Base-by-base conservation (phyloP, 2,329 filamentous ascomycete species). In the Hymenoscyphus fructigenus region DNA sequence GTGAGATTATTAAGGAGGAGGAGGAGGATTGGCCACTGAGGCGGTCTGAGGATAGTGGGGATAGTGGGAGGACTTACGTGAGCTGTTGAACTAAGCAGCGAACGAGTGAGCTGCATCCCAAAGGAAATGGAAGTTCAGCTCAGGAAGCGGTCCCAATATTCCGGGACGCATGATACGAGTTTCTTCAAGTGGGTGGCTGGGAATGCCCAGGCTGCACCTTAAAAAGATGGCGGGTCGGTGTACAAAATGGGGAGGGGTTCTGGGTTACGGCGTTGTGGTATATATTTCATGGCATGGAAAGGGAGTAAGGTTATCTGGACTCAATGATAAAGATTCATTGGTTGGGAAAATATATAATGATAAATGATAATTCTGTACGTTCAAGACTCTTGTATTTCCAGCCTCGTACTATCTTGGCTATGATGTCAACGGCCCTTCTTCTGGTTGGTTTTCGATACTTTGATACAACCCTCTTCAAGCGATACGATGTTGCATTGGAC, bases 1-100 rank as follows among this genome's bases (percentile, higher is more conserved):
- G 44, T 34, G 59, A 59, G 41, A 47, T 53, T n/a, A 60, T 62
- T 14, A 34, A 59, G 12, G 56, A 62, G 12, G 64, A 65, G 32
- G 64, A 59, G 32, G 59, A 61, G 12, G 53, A 65, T 15, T 57
- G 56, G 59, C 44, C 38, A 76, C 74, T 2, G 67, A 74, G 26
- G 62, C 65, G 58, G 12, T 64, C 62, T 17, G 38, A 56, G 23
- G 62, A 60, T 47, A 59, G 55, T 14, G 41, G 29, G 15, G 62
- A 60, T 47, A 59, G 55, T 12, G 57, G 29, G 10, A 26, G 15
- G 23, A 60, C 57, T 47, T 64, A 36, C 28, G 29, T 60, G n/a
- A 61, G 20, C 26, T 44, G 34, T 20, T 26, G 20, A 53, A 12
- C 7, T 23, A 3, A 50, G 34, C 10, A 36, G 14, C 20, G 47